Conservation (phyloP, 441 rosid species). For the Brassica balearica region DNA sequence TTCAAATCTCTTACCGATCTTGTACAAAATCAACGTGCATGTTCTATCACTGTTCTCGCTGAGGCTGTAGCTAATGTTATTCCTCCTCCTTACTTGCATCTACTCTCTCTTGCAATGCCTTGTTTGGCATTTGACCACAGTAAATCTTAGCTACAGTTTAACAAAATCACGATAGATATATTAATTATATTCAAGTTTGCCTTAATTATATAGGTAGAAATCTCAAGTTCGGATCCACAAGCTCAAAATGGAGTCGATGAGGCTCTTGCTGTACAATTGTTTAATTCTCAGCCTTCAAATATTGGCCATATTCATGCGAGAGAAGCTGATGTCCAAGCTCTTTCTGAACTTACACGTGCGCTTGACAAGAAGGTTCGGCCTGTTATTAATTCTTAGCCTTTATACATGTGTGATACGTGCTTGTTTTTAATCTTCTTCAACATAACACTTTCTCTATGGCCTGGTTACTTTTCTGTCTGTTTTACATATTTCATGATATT, state of each 20-base stretch:
- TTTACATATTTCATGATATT: constrained; percentile 8
- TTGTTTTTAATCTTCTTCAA: constrained; percentile 3
- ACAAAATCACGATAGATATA: not conserved
- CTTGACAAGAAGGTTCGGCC: constrained; percentile 63
- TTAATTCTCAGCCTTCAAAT: constrained; percentile 52
- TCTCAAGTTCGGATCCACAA: constrained; percentile 54
- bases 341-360: constrained; percentile 65
- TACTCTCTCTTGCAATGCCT: constrained; percentile 22
- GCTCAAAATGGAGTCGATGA: constrained; percentile 50
- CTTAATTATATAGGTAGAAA: constrained; percentile 53
- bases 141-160: constrained; percentile 19
- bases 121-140: constrained; percentile 24
- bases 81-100: constrained; percentile 18
- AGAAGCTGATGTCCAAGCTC: constrained; percentile 74
- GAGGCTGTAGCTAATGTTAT: constrained; percentile 26
- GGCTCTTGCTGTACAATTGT: constrained; percentile 47
- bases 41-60: constrained; percentile 11
- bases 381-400: constrained; percentile 24
- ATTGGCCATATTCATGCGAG: constrained; percentile 55
- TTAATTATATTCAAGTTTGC: constrained; percentile 24
- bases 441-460: not conserved
- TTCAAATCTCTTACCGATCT: constrained; percentile 13
- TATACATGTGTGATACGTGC: constrained; percentile 14
- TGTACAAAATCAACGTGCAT: constrained; percentile 19
- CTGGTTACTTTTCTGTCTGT: constrained; percentile 3